Evolutionary conservation across 495 filamentous ascomycete genomes (phyloP).

Genomic region (Paragyromitra xinjiangensis): DNA sequence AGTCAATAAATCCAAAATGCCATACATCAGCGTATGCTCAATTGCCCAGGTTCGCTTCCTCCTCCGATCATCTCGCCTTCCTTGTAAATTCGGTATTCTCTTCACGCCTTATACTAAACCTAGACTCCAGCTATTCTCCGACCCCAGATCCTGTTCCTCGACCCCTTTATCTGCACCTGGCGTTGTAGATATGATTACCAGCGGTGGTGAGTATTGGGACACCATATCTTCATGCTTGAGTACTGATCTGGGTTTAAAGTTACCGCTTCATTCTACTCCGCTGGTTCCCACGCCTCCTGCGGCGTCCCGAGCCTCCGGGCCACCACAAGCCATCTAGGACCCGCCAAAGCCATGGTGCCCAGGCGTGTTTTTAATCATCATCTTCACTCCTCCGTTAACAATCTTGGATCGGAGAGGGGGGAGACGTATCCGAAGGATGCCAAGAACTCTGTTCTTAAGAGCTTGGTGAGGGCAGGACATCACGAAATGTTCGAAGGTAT

Average conservation of each 20-base stretch:
- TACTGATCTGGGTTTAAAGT: neutral
- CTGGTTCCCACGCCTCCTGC: neutral
- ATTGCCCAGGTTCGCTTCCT: neutral
- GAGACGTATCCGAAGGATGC: slow-evolving; percentile 20
- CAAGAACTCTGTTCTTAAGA: slow-evolving; percentile 13
- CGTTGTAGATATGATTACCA: neutral
- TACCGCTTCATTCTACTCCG: neutral
- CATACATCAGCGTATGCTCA: neutral
- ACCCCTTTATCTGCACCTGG: neutral
- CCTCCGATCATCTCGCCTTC: too few species aligned
- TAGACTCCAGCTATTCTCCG: neutral
- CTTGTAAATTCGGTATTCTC: neutral
- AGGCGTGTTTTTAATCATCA: neutral
- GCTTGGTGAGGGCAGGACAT: slow-evolving; percentile 6
- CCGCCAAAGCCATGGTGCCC: neutral
- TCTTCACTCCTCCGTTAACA: neutral
- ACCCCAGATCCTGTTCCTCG: neutral
- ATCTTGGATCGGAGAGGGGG: neutral
- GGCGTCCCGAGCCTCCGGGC: neutral
- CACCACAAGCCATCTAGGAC: neutral
- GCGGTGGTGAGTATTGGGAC: neutral
- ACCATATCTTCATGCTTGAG: neutral
- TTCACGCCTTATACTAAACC: neutral
- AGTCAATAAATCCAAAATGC: neutral
- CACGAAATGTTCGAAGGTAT: slow-evolving; percentile 17